Evolutionary conservation across 2,329 filamentous ascomycete species (phyloP).

Genomic region (Penicillium sp.): DNA sequence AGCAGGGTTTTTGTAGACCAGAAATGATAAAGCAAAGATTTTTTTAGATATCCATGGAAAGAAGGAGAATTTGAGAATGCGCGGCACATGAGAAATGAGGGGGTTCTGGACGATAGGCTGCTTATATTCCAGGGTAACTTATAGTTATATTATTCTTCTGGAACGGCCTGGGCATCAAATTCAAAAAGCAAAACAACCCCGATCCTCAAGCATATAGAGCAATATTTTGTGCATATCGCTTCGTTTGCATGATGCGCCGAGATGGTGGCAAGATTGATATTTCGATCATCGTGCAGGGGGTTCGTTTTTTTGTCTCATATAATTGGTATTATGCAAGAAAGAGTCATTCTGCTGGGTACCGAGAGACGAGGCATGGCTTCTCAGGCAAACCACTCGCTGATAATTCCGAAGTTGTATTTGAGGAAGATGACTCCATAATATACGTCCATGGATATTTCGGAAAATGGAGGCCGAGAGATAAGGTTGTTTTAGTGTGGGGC

Average conservation of each 20-base stretch:
- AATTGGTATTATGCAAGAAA: not conserved
- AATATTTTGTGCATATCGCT: not conserved
- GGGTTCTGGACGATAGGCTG: not conserved
- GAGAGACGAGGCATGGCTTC: not conserved
- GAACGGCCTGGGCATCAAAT: not conserved
- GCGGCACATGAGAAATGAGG: too few relatives aligned
- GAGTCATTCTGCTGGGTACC: not conserved
- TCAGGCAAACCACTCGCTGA: not conserved
- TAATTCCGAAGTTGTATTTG: not conserved
- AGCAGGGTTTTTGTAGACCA: not conserved
- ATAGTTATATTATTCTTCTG: not conserved
- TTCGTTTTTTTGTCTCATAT: too few relatives aligned
- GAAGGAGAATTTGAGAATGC: not conserved
- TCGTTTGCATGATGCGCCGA: not conserved
- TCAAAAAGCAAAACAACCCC: not conserved
- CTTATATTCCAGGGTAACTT: not conserved
- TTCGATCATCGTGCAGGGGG: not conserved
- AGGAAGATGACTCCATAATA: not conserved
- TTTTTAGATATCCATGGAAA: not conserved
- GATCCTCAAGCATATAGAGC: too few relatives aligned
- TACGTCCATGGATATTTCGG: not conserved
- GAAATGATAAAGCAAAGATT: not conserved
- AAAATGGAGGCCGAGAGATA: not conserved
- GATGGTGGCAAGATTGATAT: not conserved
- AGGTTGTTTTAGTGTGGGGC: not conserved